A percentile compares a stretch with the other conserved stretches of the same genome.
phyloP scores from a whole-genome alignment of 1,284 basidiomycete genomes.

The Phellinidium pouzarii region DNA sequence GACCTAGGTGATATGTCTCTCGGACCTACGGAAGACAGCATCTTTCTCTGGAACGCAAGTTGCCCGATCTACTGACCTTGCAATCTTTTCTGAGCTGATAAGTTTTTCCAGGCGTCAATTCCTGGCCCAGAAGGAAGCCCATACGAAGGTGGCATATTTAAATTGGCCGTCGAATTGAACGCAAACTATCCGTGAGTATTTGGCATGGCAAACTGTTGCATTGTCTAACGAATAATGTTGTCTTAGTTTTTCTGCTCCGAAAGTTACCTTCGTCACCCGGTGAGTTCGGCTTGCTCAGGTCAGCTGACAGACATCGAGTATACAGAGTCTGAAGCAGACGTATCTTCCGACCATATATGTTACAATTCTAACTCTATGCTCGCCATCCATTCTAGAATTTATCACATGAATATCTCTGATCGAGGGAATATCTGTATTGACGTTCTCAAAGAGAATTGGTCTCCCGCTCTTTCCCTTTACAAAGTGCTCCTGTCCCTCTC shows the following conservation, averaged over 20 bases:
- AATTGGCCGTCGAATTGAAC: conserved; percentile 65
- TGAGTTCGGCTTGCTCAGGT: conserved; percentile 27
- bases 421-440: conserved; percentile 70
- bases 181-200: conserved; percentile 76
- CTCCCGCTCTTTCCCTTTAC: conserved; percentile 83
- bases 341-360: not conserved
- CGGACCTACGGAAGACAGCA: conserved; percentile 47
- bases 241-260: conserved; percentile 76
- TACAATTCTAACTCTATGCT: not conserved
- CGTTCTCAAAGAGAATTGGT: conserved; percentile 86
- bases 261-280: conserved; percentile 72
- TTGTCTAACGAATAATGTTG: conserved; percentile 13
- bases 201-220: not conserved
- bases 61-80: conserved; percentile 18
- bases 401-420: conserved; percentile 89
- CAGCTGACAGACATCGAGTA: not conserved
- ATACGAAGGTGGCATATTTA: conserved; percentile 84
- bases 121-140: conserved; percentile 82
- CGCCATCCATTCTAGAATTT: conserved; percentile 49
- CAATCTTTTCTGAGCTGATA: conserved; percentile 43
- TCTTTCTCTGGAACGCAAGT: conserved; percentile 41
- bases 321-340: not conserved
- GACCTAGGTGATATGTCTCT: conserved; percentile 74
- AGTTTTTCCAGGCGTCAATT: conserved; percentile 58
- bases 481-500: conserved; percentile 88